A percentile compares a stretch with the other conserved stretches of the same genome.
phyloP scores from a whole-genome alignment of 1,284 basidiomycete species.

The Sporisorium scitamineum region DNA sequence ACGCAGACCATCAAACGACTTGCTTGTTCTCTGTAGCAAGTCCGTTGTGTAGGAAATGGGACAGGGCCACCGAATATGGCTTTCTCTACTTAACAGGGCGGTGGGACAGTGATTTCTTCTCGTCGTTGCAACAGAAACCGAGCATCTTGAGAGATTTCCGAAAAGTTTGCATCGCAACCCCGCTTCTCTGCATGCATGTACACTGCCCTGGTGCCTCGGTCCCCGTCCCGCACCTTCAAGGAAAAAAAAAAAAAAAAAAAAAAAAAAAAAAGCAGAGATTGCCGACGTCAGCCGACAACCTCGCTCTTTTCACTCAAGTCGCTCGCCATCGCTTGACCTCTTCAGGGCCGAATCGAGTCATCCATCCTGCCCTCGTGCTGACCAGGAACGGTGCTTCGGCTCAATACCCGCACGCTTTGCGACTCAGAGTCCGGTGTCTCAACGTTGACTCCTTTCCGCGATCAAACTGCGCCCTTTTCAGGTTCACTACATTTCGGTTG shows the following conservation, averaged over 20 bases:
- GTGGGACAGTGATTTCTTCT: not conserved
- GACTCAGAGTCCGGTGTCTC: too few species aligned
- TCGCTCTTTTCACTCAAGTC: not conserved
- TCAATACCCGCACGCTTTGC: too few species aligned
- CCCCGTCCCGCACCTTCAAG: not conserved
- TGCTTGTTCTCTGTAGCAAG: too few species aligned
- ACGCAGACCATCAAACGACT: too few species aligned
- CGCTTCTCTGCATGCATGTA: constrained; percentile 1
- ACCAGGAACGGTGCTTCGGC: not conserved
- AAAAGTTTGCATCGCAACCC: constrained; percentile 1
- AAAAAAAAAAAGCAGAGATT: not conserved
- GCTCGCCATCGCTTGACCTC: too few species aligned
- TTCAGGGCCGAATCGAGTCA: not conserved
- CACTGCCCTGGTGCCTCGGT: not conserved
- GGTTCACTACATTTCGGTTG: too few species aligned
- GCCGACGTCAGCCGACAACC: constrained; percentile 1
- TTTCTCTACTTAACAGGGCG: not conserved
- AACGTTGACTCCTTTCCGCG: too few species aligned
- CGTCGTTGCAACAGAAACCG: not conserved
- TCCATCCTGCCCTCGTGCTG: not conserved
- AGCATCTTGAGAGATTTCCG: constrained; percentile 4
- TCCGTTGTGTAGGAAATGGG: too few species aligned
- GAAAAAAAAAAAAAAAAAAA: not conserved
- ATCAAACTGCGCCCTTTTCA: too few species aligned
- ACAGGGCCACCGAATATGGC: too few species aligned